phyloP scores from a whole-genome alignment of 805 yeast genomes.

The Saccharomyces paradoxus region DNA sequence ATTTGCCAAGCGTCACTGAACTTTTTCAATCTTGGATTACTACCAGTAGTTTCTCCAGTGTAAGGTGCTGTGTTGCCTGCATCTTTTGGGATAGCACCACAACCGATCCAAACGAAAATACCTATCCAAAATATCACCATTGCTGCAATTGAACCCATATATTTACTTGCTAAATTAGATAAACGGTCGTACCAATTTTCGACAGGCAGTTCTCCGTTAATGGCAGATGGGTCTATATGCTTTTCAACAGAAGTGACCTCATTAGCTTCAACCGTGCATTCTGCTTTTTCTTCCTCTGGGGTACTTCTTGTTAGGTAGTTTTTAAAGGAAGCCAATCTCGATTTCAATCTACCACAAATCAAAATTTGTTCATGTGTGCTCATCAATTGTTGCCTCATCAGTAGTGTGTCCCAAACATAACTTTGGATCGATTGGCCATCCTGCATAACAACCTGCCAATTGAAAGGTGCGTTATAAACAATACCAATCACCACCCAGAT shows the following conservation, averaged over 20 bases:
- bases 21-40: constrained; percentile 16
- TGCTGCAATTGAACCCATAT: constrained; percentile 29
- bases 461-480: constrained; percentile 25
- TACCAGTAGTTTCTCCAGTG: constrained; percentile 19
- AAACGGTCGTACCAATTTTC: constrained; percentile 32
- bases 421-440: constrained; percentile 36
- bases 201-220: constrained; percentile 15
- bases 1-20: constrained; percentile 36
- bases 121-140: constrained; percentile 34
- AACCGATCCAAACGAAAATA: constrained; percentile 33
- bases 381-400: constrained; percentile 34
- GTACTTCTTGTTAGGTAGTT: constrained; percentile 7
- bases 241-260: background rate
- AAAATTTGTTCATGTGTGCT: constrained; percentile 22
- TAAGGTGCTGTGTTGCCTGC: constrained; percentile 23
- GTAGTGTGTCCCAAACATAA: constrained; percentile 35
- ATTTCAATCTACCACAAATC: constrained; percentile 24
- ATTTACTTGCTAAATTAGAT: constrained; percentile 19
- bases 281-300: background rate
- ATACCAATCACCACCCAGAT: constrained; percentile 27
- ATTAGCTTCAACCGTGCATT: background rate
- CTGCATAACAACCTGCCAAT: constrained; percentile 37
- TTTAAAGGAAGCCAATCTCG: constrained; percentile 23
- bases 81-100: constrained; percentile 28
- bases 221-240: background rate